Evolutionary conservation across 306 rosid genomes (phyloP).

Genomic region (Cucumis cinereus): DNA sequence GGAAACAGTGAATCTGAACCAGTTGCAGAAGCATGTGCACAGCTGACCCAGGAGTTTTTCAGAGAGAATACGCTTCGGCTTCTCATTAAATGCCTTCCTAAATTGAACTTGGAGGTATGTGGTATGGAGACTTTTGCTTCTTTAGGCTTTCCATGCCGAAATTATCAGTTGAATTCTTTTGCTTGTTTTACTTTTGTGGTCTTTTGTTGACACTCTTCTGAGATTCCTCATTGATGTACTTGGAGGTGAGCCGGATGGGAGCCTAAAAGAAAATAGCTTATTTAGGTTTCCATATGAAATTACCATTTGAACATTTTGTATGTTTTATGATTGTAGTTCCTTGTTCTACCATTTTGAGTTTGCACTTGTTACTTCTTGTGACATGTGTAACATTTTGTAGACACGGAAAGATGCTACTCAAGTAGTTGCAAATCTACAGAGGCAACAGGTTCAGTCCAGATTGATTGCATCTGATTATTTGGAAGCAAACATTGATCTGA

Average conservation of each 20-base stretch:
- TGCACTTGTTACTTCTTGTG: not conserved
- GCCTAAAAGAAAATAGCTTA: not conserved
- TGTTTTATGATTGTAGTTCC: not conserved
- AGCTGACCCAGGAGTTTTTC: conserved; percentile 85
- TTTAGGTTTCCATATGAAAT: not conserved
- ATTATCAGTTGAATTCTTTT: not conserved
- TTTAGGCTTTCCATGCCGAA: not conserved
- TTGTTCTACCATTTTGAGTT: not conserved
- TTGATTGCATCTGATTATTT: conserved; percentile 95
- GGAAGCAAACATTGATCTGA: conserved; percentile 70
- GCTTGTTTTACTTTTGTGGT: not conserved
- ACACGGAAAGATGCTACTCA: conserved; percentile 95
- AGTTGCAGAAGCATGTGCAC: conserved; percentile 81
- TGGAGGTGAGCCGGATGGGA: conserved; percentile 48
- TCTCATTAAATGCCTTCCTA: conserved; percentile 63
- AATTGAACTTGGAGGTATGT: conserved; percentile 87
- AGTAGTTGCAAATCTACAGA: conserved; percentile 93
- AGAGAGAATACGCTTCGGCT: conserved; percentile 67
- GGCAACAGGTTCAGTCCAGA: conserved; percentile 87
- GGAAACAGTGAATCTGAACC: conserved; percentile 97
- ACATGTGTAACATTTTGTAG: conserved; percentile 28
- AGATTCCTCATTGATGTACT: conserved; percentile 11
- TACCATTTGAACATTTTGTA: not conserved
- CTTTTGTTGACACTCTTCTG: not conserved
- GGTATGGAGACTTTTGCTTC: not conserved